Evolutionary conservation across 306 rosid species (phyloP).

Genomic region (Ormosia emarginata): DNA sequence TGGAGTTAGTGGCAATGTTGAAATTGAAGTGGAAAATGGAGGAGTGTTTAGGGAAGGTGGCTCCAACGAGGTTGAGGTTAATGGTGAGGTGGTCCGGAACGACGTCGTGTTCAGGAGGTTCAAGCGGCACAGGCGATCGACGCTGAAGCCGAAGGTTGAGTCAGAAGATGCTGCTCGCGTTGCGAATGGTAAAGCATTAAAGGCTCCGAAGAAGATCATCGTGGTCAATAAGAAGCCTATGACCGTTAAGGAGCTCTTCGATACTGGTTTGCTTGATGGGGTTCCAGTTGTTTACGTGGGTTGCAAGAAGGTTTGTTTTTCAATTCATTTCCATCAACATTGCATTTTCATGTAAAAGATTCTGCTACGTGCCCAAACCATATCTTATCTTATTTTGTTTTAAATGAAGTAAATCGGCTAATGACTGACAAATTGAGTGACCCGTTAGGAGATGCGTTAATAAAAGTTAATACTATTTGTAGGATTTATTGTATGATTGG

Average conservation of each 20-base stretch:
- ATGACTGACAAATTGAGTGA: not conserved
- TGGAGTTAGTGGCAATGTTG: not conserved
- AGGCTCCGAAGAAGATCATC: constrained; percentile 50
- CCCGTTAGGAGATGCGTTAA: too few relatives aligned
- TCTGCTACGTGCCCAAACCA: not conserved
- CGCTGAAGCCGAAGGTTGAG: constrained; percentile 27
- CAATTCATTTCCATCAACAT: not conserved
- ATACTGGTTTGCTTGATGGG: constrained; percentile 93
- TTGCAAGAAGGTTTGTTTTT: constrained; percentile 61
- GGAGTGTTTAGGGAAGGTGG: constrained; percentile 17
- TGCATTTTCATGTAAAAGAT: not conserved
- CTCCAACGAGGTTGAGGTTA: constrained; percentile 16
- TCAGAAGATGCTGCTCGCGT: constrained; percentile 9
- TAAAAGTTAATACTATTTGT: too few relatives aligned
- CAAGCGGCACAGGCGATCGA: constrained; percentile 47
- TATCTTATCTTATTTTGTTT: not conserved
- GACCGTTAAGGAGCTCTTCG: constrained; percentile 84
- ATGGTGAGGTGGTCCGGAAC: not conserved
- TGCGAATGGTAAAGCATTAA: constrained; percentile 19
- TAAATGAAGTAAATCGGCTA: not conserved
- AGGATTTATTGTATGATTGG: too few relatives aligned
- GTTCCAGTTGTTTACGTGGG: constrained; percentile 87
- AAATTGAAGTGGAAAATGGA: not conserved
- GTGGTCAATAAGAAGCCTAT: constrained; percentile 55
- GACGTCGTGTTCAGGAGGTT: constrained; percentile 22